These are phyloP conservation scores for Iberis amara DNA, from an alignment of 441 rosid genomes.

Conservation along the genomic window DNA sequence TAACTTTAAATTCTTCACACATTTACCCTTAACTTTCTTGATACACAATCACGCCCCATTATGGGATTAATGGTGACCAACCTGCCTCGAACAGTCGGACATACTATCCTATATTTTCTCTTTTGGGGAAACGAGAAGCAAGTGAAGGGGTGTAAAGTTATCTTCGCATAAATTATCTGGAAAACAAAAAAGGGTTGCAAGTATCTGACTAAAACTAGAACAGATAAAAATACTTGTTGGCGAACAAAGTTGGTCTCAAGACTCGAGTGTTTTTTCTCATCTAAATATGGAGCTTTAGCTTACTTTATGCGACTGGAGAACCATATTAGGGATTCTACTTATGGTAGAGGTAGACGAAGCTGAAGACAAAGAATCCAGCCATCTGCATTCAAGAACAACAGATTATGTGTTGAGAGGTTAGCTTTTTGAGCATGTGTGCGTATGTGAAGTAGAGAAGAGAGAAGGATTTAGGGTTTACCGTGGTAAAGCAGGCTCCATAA, in stretches of 20 bases:
- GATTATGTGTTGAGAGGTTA: conserved; percentile 4
- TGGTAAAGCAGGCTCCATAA: conserved; percentile 66
- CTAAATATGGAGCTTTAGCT: conserved; percentile 22
- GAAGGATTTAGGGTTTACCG: conserved; percentile 34
- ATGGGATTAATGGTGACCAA: too few relatives aligned
- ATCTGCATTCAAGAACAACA: conserved; percentile 38
- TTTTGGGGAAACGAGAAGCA: neutral
- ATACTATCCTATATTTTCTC: neutral
- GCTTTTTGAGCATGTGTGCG: neutral
- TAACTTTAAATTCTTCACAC: too few relatives aligned
- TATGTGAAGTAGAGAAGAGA: neutral
- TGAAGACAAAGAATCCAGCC: conserved; percentile 74
- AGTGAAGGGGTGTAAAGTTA: conserved; percentile 3
- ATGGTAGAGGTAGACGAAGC: conserved; percentile 58
- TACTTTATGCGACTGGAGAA: conserved; percentile 18
- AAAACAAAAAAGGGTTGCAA: conserved; percentile 14
- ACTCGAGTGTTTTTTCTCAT: neutral
- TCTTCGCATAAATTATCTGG: neutral
- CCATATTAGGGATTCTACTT: conserved; percentile 31
- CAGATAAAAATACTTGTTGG: conserved; percentile 5
- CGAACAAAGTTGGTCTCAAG: neutral
- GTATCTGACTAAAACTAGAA: conserved; percentile 16
- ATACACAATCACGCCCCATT: too few relatives aligned
- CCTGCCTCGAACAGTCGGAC: too few relatives aligned
- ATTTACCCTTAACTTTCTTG: too few relatives aligned